Evolutionary conservation across 331 rosid genomes (phyloP), one percentile per base, ranked within the genome.

Genomic region (Spiraea crenata): DNA sequence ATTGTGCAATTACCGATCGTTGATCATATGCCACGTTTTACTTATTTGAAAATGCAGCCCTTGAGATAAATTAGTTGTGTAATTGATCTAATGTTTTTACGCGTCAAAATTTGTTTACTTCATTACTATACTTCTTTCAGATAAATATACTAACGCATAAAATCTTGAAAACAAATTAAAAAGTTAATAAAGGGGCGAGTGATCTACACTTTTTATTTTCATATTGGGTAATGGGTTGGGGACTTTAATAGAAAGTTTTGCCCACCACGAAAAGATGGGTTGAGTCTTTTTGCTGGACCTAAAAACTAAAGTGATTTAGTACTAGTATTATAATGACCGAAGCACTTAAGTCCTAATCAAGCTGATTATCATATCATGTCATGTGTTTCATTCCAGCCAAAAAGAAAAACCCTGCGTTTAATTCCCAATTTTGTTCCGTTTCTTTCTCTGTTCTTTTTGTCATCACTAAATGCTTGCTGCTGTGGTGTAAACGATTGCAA

Each of bases 161-260:
- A 25, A 25, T 25, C 31, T 25, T 25, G 2, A 2, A 25, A 25
- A 25, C 1, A 0, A 25, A 25, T 25, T 25, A 25, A 25, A 25
- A 25, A 25, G 31, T 25, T 0, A 25, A 25, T 25, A 25, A 25
- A 25, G 31, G 31, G 31, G 2, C 31, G 31, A 25, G 31, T 25
- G 31, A 25, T 14, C 64, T 35, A 3, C 40, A 2, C 25, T 37
- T 59, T 59, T 59, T 14, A 37, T 76, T 52, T 76, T 46, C 5
- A 3, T n/a, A 50, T 9, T 50, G 35, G 70, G 15, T 69, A 57
- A 10, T 52, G 72, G 63, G 34, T 0, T 46, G 65, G 4, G 4
- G 11, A 45, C 87, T 82, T 89, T 76, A 81, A 20, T 20, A 13
- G 51, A 85, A 84, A 81, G 59, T 67, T 82, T 79, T 74, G 80